phyloP scores from a whole-genome alignment of 805 yeast genomes.

The Ogataea ganodermae region DNA sequence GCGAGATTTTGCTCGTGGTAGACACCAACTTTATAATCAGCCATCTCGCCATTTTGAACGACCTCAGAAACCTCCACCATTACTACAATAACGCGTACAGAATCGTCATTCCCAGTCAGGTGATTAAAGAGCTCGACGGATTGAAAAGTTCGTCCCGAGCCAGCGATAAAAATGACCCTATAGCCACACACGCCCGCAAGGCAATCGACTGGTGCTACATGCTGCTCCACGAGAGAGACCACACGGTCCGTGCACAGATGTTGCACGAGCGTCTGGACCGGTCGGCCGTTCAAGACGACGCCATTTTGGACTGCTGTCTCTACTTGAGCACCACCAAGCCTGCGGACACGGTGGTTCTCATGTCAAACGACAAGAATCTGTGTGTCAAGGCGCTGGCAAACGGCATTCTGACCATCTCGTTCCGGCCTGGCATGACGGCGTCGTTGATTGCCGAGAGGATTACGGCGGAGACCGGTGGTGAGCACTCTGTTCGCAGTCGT shows the following conservation, averaged over 20 bases:
- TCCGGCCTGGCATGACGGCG: conserved; percentile 46
- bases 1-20: conserved; percentile 48
- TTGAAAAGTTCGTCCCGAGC: conserved; percentile 50
- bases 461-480: conserved; percentile 33
- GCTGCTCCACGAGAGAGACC: conserved; percentile 52
- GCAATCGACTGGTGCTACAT: conserved; percentile 80
- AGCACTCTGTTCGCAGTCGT: not conserved
- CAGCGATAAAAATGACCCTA: conserved; percentile 12
- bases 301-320: conserved; percentile 82
- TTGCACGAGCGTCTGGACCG: conserved; percentile 52
- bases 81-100: conserved; percentile 43
- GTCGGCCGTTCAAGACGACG: conserved; percentile 63
- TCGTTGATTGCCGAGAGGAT: conserved; percentile 44
- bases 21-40: conserved; percentile 85
- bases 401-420: conserved; percentile 63
- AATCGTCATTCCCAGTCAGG: conserved; percentile 70
- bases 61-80: conserved; percentile 43
- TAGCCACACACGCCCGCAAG: conserved; percentile 53
- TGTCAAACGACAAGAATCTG: conserved; percentile 83
- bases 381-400: conserved; percentile 76
- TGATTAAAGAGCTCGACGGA: conserved; percentile 80
- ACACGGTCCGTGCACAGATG: conserved; percentile 66
- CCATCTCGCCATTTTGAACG: conserved; percentile 61
- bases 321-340: conserved; percentile 49
- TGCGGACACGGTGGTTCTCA: conserved; percentile 50